These are phyloP conservation scores for Trapa bicornis DNA, from an alignment of 345 rosid species.

Conservation along the genomic window DNA sequence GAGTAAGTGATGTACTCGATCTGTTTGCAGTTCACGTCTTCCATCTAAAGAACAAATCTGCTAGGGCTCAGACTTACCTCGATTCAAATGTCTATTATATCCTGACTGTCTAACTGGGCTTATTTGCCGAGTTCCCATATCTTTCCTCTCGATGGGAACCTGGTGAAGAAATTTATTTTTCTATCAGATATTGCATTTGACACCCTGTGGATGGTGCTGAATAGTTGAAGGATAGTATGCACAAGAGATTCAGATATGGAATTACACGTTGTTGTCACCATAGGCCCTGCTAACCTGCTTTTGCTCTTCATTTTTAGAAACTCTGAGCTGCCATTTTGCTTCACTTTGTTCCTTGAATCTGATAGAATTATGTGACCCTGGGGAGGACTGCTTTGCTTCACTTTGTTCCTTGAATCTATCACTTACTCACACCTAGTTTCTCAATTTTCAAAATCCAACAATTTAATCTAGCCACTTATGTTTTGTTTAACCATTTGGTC, in stretches of 20 bases:
- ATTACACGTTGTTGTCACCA: too few relatives aligned
- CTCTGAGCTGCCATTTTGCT: too few relatives aligned
- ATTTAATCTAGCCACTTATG: too few relatives aligned
- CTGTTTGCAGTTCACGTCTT: neutral
- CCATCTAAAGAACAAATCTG: neutral
- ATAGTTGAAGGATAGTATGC: neutral
- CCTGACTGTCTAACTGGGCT: neutral
- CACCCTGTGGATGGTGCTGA: neutral
- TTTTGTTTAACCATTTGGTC: too few relatives aligned
- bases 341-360: neutral
- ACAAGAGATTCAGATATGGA: too few relatives aligned
- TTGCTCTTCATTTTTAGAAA: too few relatives aligned
- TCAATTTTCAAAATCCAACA: too few relatives aligned
- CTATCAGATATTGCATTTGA: neutral
- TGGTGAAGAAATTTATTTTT: neutral
- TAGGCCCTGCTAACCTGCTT: too few relatives aligned
- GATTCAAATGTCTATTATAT: too few relatives aligned
- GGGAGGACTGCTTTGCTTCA: neutral
- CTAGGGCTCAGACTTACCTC: neutral
- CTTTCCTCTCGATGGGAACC: neutral
- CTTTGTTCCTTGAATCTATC: too few relatives aligned
- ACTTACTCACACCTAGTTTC: too few relatives aligned
- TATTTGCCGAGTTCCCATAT: neutral
- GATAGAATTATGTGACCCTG: neutral
- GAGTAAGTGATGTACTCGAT: constrained; percentile 22